Evolutionary conservation across 257 asterid species (phyloP).

Genomic region (Echites panduratus): DNA sequence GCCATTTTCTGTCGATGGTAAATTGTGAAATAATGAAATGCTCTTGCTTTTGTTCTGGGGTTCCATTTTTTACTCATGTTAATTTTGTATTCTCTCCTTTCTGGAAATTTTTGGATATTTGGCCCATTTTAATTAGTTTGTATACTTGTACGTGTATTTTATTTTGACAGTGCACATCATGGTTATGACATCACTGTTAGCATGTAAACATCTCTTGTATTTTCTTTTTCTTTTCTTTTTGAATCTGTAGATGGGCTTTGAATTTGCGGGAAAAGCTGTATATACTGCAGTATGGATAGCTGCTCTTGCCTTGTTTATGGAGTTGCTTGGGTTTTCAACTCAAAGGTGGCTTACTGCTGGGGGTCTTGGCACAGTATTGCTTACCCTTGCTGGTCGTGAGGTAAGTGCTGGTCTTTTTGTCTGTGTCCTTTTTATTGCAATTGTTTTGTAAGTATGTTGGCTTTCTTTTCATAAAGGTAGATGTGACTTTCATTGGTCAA

Average conservation of each 20-base stretch:
- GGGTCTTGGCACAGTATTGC: slow-evolving; percentile 96
- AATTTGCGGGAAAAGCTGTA: slow-evolving; percentile 86
- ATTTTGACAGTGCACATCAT: not conserved
- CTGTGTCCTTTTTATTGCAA: slow-evolving; percentile 8
- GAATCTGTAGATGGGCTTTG: slow-evolving; percentile 82
- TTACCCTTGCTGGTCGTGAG: slow-evolving; percentile 99
- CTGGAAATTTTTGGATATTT: not conserved
- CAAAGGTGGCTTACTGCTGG: slow-evolving; percentile 99
- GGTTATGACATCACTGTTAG: not conserved
- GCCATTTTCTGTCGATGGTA: not conserved
- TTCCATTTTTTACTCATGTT: not conserved
- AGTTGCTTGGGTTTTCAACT: slow-evolving; percentile 94
- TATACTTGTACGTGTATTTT: not conserved
- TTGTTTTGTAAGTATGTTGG: not conserved
- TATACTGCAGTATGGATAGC: slow-evolving; percentile 98
- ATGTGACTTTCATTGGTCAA: not conserved
- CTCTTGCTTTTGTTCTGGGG: not conserved
- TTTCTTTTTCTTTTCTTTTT: not conserved
- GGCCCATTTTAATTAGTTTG: not conserved
- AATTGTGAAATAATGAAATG: not conserved
- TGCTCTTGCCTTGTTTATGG: slow-evolving; percentile 92
- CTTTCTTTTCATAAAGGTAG: not conserved
- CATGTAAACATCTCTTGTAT: slow-evolving; percentile 2
- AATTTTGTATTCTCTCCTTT: not conserved
- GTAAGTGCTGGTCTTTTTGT: slow-evolving; percentile 28